Percentiles rank a stretch among this genome's conserved stretches.
These are phyloP conservation scores for Hemileccinum impolitum DNA, from an alignment of 768 basidiomycete species.

Conservation along the genomic window DNA sequence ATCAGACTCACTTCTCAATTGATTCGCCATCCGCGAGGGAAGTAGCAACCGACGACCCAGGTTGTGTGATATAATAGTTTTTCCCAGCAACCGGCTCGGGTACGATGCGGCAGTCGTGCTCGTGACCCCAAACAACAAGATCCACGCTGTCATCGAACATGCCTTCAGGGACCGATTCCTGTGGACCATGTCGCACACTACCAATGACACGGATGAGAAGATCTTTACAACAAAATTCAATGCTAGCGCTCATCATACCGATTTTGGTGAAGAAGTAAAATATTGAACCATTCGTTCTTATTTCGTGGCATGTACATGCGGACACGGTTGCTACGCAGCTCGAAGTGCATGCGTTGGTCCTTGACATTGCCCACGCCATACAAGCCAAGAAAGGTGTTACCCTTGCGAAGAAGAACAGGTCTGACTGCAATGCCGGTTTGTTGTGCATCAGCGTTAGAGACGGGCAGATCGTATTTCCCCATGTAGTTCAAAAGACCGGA, in stretches of 20 bases:
- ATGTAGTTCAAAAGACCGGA: slow-evolving; percentile 96
- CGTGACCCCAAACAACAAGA: slow-evolving; percentile 97
- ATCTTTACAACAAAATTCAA: background rate
- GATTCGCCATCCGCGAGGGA: slow-evolving; percentile 92
- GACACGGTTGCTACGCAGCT: slow-evolving; percentile 89
- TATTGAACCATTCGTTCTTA: slow-evolving; percentile 92
- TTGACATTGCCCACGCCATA: slow-evolving; percentile 98
- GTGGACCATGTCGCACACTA: slow-evolving; percentile 92
- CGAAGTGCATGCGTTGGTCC: slow-evolving; percentile 95
- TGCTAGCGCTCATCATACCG: slow-evolving; percentile 46
- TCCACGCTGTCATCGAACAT: slow-evolving; percentile 96
- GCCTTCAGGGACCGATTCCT: slow-evolving; percentile 91
- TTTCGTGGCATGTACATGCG: slow-evolving; percentile 95
- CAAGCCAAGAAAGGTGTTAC: slow-evolving; percentile 79
- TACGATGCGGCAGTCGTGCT: slow-evolving; percentile 92
- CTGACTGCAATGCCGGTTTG: slow-evolving; percentile 78
- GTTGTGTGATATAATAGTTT: slow-evolving; percentile 88
- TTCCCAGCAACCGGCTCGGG: slow-evolving; percentile 92
- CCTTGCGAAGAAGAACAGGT: slow-evolving; percentile 90
- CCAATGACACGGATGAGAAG: slow-evolving; percentile 13
- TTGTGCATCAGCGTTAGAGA: slow-evolving; percentile 60
- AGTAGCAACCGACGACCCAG: slow-evolving; percentile 93
- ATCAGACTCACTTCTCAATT: slow-evolving; percentile 67
- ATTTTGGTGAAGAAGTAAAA: slow-evolving; percentile 93
- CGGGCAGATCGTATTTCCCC: slow-evolving; percentile 89